Conservation (phyloP, 176 grass and related monocot genomes). For the Phoenix dactylifera region DNA sequence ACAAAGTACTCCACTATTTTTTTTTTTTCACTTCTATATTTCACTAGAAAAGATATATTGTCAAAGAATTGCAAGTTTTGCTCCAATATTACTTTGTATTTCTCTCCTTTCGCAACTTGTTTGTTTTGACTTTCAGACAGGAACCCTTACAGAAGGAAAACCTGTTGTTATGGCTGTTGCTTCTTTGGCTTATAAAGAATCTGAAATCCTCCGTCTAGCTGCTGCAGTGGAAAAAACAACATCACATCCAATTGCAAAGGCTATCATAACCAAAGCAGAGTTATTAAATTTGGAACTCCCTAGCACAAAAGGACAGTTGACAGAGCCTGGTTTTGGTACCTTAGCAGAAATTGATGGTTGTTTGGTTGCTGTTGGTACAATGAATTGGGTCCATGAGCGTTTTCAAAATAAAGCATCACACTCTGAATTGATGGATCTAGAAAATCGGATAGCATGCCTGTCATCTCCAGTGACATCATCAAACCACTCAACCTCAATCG, state of each 20-base stretch:
- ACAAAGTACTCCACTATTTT: constrained; percentile 44
- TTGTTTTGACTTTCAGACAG: constrained; percentile 42
- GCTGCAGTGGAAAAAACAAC: constrained; percentile 96
- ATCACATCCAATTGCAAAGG: constrained; percentile 90
- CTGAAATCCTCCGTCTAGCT: constrained; percentile 61
- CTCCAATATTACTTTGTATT: constrained; percentile 1
- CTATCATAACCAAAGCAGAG: constrained; percentile 77
- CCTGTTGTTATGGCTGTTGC: constrained; percentile 72
- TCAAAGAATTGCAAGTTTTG: background rate
- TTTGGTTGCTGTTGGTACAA: constrained; percentile 78
- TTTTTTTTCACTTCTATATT: too few species aligned
- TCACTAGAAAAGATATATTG: too few species aligned
- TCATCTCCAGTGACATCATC: constrained; percentile 38
- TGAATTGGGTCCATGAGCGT: constrained; percentile 71
- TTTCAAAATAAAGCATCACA: constrained; percentile 52
- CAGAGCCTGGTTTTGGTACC: constrained; percentile 85
- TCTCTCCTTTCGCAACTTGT: background rate
- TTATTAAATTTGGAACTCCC: constrained; percentile 56
- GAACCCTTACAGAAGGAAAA: constrained; percentile 87
- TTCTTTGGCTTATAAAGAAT: constrained; percentile 59
- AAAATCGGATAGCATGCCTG: constrained; percentile 35
- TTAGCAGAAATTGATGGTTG: constrained; percentile 86
- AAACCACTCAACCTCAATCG: constrained; percentile 69
- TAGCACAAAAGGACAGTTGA: constrained; percentile 64
- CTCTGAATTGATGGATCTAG: constrained; percentile 46